Evolutionary conservation across 768 basidiomycete species (phyloP).

Genomic region (Kwoniella botswanensis): DNA sequence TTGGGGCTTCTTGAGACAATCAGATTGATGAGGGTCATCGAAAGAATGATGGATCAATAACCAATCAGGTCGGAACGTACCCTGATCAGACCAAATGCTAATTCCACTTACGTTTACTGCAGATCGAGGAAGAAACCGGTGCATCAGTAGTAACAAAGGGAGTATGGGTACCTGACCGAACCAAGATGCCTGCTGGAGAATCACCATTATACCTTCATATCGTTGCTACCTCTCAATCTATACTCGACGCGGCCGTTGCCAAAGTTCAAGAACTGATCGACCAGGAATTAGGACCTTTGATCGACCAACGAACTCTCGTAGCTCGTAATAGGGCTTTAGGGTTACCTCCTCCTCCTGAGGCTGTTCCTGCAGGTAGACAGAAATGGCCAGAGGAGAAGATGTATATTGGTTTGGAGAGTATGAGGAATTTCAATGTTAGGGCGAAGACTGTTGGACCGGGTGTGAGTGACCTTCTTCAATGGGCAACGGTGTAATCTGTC

Average conservation of each 20-base stretch:
- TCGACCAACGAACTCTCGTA: slow-evolving; percentile 58
- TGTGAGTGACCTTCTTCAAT: slow-evolving; percentile 61
- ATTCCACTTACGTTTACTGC: slow-evolving; percentile 1
- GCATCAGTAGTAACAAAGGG: slow-evolving; percentile 92
- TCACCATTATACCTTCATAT: slow-evolving; percentile 94
- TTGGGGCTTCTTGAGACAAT: too few relatives aligned
- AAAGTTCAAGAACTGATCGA: slow-evolving; percentile 60
- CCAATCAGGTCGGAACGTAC: not conserved
- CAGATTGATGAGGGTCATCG: too few relatives aligned
- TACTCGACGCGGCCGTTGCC: slow-evolving; percentile 58
- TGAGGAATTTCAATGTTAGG: slow-evolving; percentile 95
- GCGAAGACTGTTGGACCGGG: slow-evolving; percentile 97
- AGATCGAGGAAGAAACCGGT: slow-evolving; percentile 93
- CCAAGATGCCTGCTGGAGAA: slow-evolving; percentile 88
- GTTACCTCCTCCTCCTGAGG: slow-evolving; percentile 40
- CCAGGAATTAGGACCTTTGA: slow-evolving; percentile 59
- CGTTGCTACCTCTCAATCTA: slow-evolving; percentile 65
- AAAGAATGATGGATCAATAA: too few relatives aligned
- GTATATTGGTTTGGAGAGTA: slow-evolving; percentile 81
- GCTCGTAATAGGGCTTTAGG: slow-evolving; percentile 57
- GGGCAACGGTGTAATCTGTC: too few relatives aligned
- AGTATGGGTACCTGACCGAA: slow-evolving; percentile 91
- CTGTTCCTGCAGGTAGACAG: slow-evolving; percentile 58
- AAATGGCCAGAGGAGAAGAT: slow-evolving; percentile 99
- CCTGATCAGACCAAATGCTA: not conserved